Percentiles rank a stretch among this genome's conserved stretches.
phyloP scores from a whole-genome alignment of 2,329 filamentous ascomycete genomes.

The Didymella lethalis region DNA sequence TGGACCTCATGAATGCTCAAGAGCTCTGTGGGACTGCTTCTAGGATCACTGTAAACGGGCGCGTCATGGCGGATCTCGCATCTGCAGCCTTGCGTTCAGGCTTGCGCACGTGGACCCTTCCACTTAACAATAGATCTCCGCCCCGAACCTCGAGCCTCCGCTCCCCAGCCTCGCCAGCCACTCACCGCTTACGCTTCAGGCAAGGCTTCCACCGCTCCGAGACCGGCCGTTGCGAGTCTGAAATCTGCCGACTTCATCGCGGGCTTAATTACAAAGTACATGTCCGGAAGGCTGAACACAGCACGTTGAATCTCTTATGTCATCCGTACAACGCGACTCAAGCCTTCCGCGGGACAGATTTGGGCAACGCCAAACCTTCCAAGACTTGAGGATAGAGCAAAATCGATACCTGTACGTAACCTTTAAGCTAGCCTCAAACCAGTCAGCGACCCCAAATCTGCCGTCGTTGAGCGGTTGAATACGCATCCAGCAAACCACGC shows the following conservation, averaged over 20 bases:
- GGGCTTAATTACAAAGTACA: slow-evolving; percentile 2
- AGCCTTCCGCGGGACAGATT: slow-evolving; percentile 21
- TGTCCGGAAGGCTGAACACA: neutral
- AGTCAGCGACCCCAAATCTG: slow-evolving; percentile 30
- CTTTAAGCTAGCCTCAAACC: slow-evolving; percentile 24
- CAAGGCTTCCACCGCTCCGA: slow-evolving; percentile 35
- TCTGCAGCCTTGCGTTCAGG: slow-evolving; percentile 21
- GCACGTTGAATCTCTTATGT: slow-evolving; percentile 25
- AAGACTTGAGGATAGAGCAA: slow-evolving; percentile 22
- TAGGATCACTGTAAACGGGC: slow-evolving; percentile 5
- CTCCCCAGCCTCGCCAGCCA: slow-evolving; percentile 22
- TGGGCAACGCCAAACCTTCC: slow-evolving; percentile 24
- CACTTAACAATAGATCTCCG: slow-evolving; percentile 32
- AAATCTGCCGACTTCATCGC: slow-evolving; percentile 29
- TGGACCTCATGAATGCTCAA: neutral
- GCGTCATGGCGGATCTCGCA: slow-evolving; percentile 11
- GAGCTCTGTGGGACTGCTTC: slow-evolving; percentile 11
- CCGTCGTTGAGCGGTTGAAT: slow-evolving; percentile 14
- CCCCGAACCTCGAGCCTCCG: slow-evolving; percentile 21
- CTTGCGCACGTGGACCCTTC: slow-evolving; percentile 29
- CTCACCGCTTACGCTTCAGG: slow-evolving; percentile 37
- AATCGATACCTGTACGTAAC: slow-evolving; percentile 37
- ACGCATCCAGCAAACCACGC: slow-evolving; percentile 20
- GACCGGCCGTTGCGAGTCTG: slow-evolving; percentile 23
- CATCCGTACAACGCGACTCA: slow-evolving; percentile 26